Evolutionary conservation across 225 moss, liverwort and hornwort species (phyloP).

Genomic region (Ulota crispa): DNA sequence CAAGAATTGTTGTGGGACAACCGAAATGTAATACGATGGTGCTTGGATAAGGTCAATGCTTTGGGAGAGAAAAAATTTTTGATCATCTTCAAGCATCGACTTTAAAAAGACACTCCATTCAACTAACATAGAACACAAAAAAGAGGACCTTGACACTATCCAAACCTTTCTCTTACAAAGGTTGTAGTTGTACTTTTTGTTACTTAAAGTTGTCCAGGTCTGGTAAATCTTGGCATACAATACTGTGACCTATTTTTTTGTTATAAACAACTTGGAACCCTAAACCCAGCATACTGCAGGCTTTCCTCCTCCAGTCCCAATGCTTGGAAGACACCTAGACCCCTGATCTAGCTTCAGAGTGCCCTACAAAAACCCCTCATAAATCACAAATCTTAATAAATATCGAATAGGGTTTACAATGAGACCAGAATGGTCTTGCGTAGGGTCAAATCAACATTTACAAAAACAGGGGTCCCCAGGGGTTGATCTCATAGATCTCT

Average conservation of each 20-base stretch:
- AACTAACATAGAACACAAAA: no score
- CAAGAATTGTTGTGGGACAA: no score
- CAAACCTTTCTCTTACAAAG: no score
- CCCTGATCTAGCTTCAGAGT: not conserved
- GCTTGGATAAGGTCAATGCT: no score
- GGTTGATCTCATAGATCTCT: not conserved
- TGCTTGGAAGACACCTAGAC: not conserved
- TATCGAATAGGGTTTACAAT: not conserved
- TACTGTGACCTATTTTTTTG: not conserved
- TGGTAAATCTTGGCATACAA: not conserved
- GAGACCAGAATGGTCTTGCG: not conserved
- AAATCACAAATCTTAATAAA: not conserved
- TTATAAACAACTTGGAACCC: not conserved
- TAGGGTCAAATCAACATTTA: not conserved
- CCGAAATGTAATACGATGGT: no score
- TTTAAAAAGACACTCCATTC: no score
- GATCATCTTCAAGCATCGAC: no score
- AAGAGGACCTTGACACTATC: no score
- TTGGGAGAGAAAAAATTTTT: no score
- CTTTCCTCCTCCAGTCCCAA: not conserved
- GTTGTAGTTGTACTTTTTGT: not conserved
- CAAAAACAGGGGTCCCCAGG: not conserved
- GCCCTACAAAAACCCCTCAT: not conserved
- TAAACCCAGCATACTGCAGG: not conserved
- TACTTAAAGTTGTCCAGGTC: not conserved